Evolutionary conservation across 2,329 filamentous ascomycete species (phyloP).

Genomic region (Hypoxylon sp.): DNA sequence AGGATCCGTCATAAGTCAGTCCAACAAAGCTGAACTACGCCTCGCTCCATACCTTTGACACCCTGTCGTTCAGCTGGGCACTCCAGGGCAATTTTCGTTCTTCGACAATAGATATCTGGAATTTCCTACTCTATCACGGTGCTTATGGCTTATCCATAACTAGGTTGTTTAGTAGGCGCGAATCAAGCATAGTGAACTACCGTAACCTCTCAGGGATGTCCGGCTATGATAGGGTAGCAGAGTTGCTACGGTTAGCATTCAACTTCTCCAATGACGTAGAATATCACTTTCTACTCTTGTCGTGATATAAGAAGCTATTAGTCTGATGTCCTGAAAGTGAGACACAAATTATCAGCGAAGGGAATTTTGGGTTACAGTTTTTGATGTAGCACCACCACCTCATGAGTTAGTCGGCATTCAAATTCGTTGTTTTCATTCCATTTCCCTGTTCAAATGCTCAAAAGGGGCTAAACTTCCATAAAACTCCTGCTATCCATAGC

Average conservation of each 20-base stretch:
- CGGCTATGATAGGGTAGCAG: background rate
- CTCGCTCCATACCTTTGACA: background rate
- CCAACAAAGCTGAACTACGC: background rate
- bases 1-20: background rate
- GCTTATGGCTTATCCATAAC: background rate
- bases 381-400: background rate
- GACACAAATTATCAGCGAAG: background rate
- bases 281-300: background rate
- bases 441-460: background rate
- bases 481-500: slow-evolving; percentile 21
- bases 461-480: background rate
- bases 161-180: background rate
- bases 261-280: background rate
- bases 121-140: background rate
- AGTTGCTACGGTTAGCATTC: background rate
- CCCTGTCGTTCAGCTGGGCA: background rate
- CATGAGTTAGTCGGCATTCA: background rate
- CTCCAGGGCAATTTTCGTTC: background rate
- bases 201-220: background rate
- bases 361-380: background rate
- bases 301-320: background rate
- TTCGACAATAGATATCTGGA: background rate
- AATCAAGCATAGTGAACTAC: background rate
- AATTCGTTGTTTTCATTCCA: slow-evolving; percentile 4
- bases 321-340: background rate